Evolutionary conservation across 306 rosid species (phyloP), one percentile per base, ranked within the genome.

Genomic region (Calophaca sinica): DNA sequence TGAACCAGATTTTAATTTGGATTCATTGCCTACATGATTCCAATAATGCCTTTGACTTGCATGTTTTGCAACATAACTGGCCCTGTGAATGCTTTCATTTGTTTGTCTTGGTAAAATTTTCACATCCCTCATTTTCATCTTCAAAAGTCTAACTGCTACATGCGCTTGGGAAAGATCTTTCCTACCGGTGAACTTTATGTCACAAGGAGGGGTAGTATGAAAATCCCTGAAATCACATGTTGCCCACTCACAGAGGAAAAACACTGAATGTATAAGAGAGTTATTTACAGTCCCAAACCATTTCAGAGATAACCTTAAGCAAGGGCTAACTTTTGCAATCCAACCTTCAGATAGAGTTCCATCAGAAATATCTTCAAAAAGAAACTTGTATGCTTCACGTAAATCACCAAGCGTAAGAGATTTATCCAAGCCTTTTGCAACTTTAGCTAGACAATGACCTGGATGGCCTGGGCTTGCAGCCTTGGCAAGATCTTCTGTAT

Each of bases 211-310:
- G 51, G 87, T 77, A 84, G 79, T 76, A 39, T 88, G 84, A 81
- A 87, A 90, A 83, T 88, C 89, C 88, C 99, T 81, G 86, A 86
- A 92, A 77, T 87, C 97, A 87, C 99, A 94, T 39, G 97, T 88
- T 73, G 97, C 99, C 99, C 99, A 94, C 83, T 94, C 99, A 42
- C 96, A 92, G 15, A 94, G 89, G 82, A 89, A 88, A 87, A 94
- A 94, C 58, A 90, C 93, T 7, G 97, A 90, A 80, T 87, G 79
- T 68, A 89, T 74, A 78, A 88, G 78, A 35, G 97, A 82, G 41
- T 81, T 60, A 79, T 63, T 81, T 72, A 89, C 86, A 73, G 86
- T 83, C 73, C 87, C 93, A 79, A 92, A 80, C 96, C 96, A 92
- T 76, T 85, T 94, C 84, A 94, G 52, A 2, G 97, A 88, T 82